These are phyloP conservation scores for Metschnikowia lochheadii DNA, from an alignment of 805 yeast genomes.

Conservation along the genomic window DNA sequence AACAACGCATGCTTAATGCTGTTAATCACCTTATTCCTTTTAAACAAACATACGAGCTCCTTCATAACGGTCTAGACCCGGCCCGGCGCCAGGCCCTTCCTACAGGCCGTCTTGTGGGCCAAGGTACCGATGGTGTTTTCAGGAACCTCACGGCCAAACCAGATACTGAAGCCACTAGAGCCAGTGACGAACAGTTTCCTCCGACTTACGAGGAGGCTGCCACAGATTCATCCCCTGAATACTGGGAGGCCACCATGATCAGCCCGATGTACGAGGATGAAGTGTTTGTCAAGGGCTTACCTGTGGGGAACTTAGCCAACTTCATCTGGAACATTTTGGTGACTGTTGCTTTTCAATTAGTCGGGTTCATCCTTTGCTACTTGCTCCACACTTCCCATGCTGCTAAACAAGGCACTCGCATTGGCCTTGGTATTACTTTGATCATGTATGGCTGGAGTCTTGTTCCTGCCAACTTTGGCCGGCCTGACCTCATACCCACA, in stretches of 20 bases:
- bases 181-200: conserved; percentile 50
- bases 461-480: conserved; percentile 39
- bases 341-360: conserved; percentile 86
- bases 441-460: conserved; percentile 54
- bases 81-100: conserved; percentile 41
- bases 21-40: conserved; percentile 34
- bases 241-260: conserved; percentile 88
- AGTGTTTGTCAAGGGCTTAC: conserved; percentile 89
- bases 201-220: conserved; percentile 96
- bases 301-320: conserved; percentile 88
- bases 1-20: conserved; percentile 30
- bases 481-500: conserved; percentile 30
- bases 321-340: conserved; percentile 88
- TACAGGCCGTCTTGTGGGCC: conserved; percentile 44
- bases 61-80: conserved; percentile 38
- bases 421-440: conserved; percentile 85
- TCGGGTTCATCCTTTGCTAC: conserved; percentile 89
- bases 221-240: conserved; percentile 90
- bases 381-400: conserved; percentile 94
- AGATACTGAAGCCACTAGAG: conserved; percentile 39
- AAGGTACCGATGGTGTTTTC: conserved; percentile 82
- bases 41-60: conserved; percentile 40
- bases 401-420: conserved; percentile 90
- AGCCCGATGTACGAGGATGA: conserved; percentile 82
- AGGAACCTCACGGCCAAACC: conserved; percentile 91